phyloP scores from a whole-genome alignment of 1,139 yeast species.

The Candida sp. region DNA sequence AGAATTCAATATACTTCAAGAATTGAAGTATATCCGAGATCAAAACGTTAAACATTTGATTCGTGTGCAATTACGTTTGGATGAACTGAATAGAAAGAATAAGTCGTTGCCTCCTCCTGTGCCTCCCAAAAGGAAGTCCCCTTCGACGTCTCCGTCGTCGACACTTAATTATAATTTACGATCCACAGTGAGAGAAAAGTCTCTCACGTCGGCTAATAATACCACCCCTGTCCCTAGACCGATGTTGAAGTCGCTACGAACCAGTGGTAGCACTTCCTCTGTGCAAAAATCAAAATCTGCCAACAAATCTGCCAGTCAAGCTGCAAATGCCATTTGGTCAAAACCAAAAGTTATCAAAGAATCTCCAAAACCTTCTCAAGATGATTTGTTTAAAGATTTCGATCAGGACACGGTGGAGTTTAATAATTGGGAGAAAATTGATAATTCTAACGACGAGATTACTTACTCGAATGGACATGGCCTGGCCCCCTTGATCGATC shows the following conservation, averaged over 20 bases:
- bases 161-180: slow-evolving; percentile 4
- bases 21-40: slow-evolving; percentile 47
- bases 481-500: slow-evolving; percentile 7
- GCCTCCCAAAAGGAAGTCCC: slow-evolving; percentile 7
- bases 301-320: slow-evolving; percentile 29
- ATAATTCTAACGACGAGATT: slow-evolving; percentile 4
- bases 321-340: slow-evolving; percentile 47
- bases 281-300: slow-evolving; percentile 8
- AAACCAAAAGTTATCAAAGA: slow-evolving; percentile 18
- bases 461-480: slow-evolving; percentile 1
- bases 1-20: slow-evolving; percentile 40
- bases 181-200: slow-evolving; percentile 7
- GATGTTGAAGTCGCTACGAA: slow-evolving; percentile 38
- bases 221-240: slow-evolving; percentile 14
- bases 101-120: slow-evolving; percentile 8
- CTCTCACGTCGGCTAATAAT: slow-evolving; percentile 23
- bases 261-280: slow-evolving; percentile 6
- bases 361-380: slow-evolving; percentile 14
- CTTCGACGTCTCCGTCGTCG: slow-evolving; percentile 11
- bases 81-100: slow-evolving; percentile 28
- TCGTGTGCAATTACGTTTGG: slow-evolving; percentile 40
- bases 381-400: slow-evolving; percentile 40
- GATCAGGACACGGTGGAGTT: slow-evolving; percentile 36
- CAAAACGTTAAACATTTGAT: slow-evolving; percentile 47
- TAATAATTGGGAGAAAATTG: slow-evolving; percentile 29